Base-by-base conservation (phyloP, 441 rosid genomes). In the Breynia disticha region DNA sequence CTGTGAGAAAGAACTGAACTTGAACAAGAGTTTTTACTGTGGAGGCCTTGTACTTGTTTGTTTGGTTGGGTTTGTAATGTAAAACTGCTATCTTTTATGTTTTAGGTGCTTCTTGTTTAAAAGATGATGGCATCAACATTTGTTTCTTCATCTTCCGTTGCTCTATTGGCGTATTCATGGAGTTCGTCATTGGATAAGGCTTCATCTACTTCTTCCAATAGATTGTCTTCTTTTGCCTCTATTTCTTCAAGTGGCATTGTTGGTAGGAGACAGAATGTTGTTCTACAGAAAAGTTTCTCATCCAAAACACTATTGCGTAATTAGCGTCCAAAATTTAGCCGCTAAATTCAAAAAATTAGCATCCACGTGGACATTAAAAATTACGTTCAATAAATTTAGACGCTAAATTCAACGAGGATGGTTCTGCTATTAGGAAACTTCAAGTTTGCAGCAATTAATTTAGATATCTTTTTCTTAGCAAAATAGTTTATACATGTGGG, bases 351-450 rank as follows among this genome's bases (percentile, higher is more conserved):
- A n/a, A n/a, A n/a, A n/a, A n/a, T n/a, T n/a, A n/a, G n/a, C n/a
- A n/a, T n/a, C n/a, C n/a, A n/a, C n/a, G n/a, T n/a, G n/a, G n/a
- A n/a, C n/a, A n/a, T n/a, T n/a, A n/a, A n/a, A n/a, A n/a, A n/a
- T n/a, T n/a, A n/a, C n/a, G n/a, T n/a, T n/a, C n/a, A n/a, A n/a
- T n/a, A n/a, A n/a, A n/a, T n/a, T n/a, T n/a, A n/a, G n/a, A n/a
- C n/a, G n/a, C n/a, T n/a, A n/a, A 91, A 72, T 91, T 91, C 78
- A 91, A 91, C 79, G 88, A 76, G 70, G 98, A 93, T 50, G 96
- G 97, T 15, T 70, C 84, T 17, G 80, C 98, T 32, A 80, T 93
- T 5, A 86, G 70, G 79, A 93, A 77, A 69, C 77, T 93, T 56
- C 98, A 93, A 72, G 87, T 56, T 41, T 13, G 44, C 44, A 41